Base-by-base conservation (phyloP, 2,329 filamentous ascomycete genomes). In the Curvularia eragrostidis region DNA sequence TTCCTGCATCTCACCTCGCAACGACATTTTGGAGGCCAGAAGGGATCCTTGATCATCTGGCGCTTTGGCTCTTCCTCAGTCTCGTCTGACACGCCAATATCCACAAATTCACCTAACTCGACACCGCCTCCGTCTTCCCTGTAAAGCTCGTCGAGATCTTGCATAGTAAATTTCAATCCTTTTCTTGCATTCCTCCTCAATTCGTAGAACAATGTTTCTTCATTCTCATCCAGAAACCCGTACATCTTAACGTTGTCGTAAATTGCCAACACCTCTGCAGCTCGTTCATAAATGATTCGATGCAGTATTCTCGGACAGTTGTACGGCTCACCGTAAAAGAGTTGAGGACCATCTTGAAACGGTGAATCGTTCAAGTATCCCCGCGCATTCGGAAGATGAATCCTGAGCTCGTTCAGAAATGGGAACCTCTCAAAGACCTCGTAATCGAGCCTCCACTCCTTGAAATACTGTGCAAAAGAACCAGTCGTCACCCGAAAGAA, bases 401-500 rank as follows among this genome's bases (percentile, higher is more conserved):
- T 41, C 0, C 49, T 36, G 21, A 74, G 21, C n/a, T 67, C 52
- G 5, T 66, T 67, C 6, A 75, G 56, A 23, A 52, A 5, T 0
- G 69, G 70, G 2, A 75, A 46, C 3, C 52, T 52, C 5, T 69
- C 60, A 21, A 74, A 64, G 2, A 70, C 48, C 3, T 68, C 56
- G 44, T 59, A 70, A 0, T 60, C 66, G 0, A 63, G 18, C 3
- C 28, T 32, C 3, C 30, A 24, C 0, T 28, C 2, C 1, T 32
- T 46, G 24, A 48, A 43, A 18, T 59, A 59, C 1, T 44, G 50
- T 2, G 59, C 38, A 21, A 72, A 67, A 1, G 55, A 58, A 1
- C 61, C 62, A 1, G 19, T 38, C 0, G 54, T 56, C 6, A 74
- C 67, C 15, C 67, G 62, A 60, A 74, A 74, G 61, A 75, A 75